Evolutionary conservation across 2,329 filamentous ascomycete species (phyloP), one percentile per base, ranked within the genome.

Genomic region (Diatrype stigma): DNA sequence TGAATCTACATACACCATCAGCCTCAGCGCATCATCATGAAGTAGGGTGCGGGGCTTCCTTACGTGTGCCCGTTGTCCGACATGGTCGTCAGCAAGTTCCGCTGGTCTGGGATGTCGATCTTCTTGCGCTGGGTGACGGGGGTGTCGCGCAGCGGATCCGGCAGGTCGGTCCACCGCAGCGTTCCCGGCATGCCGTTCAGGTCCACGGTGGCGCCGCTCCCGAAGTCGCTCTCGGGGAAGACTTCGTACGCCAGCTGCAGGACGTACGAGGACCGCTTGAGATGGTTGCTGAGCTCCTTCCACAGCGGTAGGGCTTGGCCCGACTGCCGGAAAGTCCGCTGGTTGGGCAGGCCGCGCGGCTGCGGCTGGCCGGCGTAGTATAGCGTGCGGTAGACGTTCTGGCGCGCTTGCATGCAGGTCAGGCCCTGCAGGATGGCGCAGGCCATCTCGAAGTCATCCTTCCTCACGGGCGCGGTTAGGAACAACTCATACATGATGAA

Each of bases 401-500:
- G 71, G 58, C 74, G 77, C 1, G 80, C 74, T 2, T 71, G 68
- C 76, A 81, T 83, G 59, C 75, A 80, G 53, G 78, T 80, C 54
- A 82, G 72, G 17, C 82, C 82, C 51, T 79, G 73, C 6, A 86
- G 67, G 10, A 86, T 71, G 1, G 76, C 73, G 49, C 77, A 73
- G 19, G 76, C 76, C 51, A 68, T 72, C 46, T 69, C 65, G 34
- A 80, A 70, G 57, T 82, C 78, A 40, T 66, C 70, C 49, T 78
- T 73, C 17, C 72, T 69, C 48, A 86, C 73, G 44, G 75, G 63
- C 10, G 78, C 74, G 3, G 80, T 79, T 51, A 85, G 72, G 58
- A 83, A 84, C 17, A 85, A 67, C 64, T 85, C 81, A 60, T 82
- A 77, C 80, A 83, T 84, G 22, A 16, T 44, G 6, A n/a, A n/a